Percentiles rank a stretch among this genome's conserved stretches.
phyloP scores from a whole-genome alignment of 2,329 filamentous ascomycete genomes.

The Trichoderma sp. region DNA sequence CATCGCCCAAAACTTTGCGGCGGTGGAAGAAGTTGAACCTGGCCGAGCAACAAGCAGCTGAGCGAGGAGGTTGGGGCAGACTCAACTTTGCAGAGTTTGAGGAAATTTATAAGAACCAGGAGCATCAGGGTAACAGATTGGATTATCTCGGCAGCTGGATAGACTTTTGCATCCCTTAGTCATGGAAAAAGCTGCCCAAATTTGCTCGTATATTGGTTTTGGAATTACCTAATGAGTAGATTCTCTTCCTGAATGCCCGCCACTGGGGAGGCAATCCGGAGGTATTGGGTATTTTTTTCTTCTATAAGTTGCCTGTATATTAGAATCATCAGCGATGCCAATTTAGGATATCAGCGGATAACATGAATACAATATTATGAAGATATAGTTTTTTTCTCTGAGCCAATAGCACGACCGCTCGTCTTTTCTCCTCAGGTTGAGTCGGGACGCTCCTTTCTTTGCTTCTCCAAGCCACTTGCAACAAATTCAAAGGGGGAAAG shows the following conservation, averaged over 20 bases:
- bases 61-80: conserved; percentile 75
- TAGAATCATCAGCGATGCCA: not conserved
- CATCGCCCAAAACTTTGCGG: conserved; percentile 36
- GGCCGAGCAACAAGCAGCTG: conserved; percentile 65
- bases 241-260: not conserved
- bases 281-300: not conserved
- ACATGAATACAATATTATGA: not conserved
- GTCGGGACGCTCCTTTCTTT: not conserved
- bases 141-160: conserved; percentile 90
- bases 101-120: conserved; percentile 65
- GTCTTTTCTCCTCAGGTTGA: not conserved
- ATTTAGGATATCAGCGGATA: not conserved
- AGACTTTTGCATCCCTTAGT: conserved; percentile 68
- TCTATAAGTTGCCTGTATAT: not conserved
- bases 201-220: not conserved
- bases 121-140: conserved; percentile 60
- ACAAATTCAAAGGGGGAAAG: not conserved
- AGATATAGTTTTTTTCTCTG: not conserved
- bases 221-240: not conserved
- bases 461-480: not conserved
- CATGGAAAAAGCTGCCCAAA: not conserved
- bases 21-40: conserved; percentile 57
- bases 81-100: conserved; percentile 80
- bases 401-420: not conserved
- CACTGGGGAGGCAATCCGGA: not conserved